These are phyloP conservation scores for Fusarium sambucinum DNA, from an alignment of 2,329 filamentous ascomycete species.

Conservation along the genomic window DNA sequence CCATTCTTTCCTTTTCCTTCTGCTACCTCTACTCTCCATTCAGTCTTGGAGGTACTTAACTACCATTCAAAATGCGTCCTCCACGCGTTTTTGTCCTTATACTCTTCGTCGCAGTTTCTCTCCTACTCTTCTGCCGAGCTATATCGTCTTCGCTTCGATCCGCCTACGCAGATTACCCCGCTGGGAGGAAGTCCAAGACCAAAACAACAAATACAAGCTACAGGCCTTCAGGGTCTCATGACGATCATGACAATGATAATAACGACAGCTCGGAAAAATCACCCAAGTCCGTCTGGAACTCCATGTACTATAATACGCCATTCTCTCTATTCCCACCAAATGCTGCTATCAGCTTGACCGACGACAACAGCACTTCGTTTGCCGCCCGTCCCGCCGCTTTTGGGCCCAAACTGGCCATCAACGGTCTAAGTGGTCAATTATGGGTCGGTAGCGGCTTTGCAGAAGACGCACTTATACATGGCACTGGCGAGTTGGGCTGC, in stretches of 20 bases:
- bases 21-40: conserved; percentile 6
- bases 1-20: conserved; percentile 2
- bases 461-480: conserved; percentile 74
- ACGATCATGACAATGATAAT: conserved; percentile 8
- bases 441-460: conserved; percentile 95
- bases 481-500: conserved; percentile 90
- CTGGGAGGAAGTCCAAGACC: conserved; percentile 44
- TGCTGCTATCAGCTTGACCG: conserved; percentile 93
- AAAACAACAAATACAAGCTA: conserved; percentile 30
- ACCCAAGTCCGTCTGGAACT: conserved; percentile 51
- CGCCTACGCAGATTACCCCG: conserved; percentile 48
- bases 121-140: conserved; percentile 68
- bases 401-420: conserved; percentile 79
- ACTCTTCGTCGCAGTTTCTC: conserved; percentile 64
- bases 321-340: conserved; percentile 94
- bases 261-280: conserved; percentile 18
- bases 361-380: conserved; percentile 98
- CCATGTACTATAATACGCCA: conserved; percentile 79
- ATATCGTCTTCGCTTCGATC: conserved; percentile 56
- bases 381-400: conserved; percentile 93
- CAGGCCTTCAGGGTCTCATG: conserved; percentile 26
- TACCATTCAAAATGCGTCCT: conserved; percentile 61
- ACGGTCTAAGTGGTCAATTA: conserved; percentile 86
- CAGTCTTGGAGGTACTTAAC: conserved; percentile 11
- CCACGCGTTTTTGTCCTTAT: conserved; percentile 66